Conservation (phyloP, 2,329 filamentous ascomycete species). For the Chrysoporthe puriensis region DNA sequence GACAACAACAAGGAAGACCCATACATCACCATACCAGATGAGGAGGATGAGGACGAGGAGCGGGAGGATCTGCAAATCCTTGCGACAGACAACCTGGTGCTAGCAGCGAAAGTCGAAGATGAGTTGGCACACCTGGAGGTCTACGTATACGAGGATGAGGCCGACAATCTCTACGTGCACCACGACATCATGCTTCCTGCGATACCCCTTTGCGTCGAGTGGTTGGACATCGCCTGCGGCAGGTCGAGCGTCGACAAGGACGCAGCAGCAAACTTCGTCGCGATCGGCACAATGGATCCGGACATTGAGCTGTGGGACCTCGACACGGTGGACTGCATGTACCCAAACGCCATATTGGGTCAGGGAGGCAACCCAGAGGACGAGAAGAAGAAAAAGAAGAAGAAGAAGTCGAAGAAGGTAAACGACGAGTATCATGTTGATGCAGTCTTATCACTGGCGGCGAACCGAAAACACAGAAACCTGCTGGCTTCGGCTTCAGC, state of each 20-base stretch:
- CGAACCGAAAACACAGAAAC: conserved; percentile 92
- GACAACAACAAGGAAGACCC: conserved; percentile 93
- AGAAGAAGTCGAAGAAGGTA: conserved; percentile 85
- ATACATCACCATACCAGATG: conserved; percentile 81
- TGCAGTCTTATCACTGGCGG: conserved; percentile 85
- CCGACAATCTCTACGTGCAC: conserved; percentile 97
- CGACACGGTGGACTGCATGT: conserved; percentile 96
- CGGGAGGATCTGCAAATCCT: conserved; percentile 92
- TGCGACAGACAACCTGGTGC: conserved; percentile 87
- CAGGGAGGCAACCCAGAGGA: conserved; percentile 62
- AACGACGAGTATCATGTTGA: conserved; percentile 95
- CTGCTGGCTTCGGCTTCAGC: conserved; percentile 93
- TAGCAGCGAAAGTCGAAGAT: conserved; percentile 94
- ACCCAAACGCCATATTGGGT: conserved; percentile 93
- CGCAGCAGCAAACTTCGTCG: conserved; percentile 84
- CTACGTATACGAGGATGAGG: conserved; percentile 94
- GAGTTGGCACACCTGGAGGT: conserved; percentile 96
- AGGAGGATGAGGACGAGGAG: conserved; percentile 77
- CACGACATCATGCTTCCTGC: conserved; percentile 99
- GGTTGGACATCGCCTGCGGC: conserved; percentile 89
- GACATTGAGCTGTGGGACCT: conserved; percentile 99
- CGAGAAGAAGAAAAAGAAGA: conserved; percentile 79
- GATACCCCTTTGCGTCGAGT: conserved; percentile 93
- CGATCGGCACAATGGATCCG: conserved; percentile 94
- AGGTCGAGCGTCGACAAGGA: conserved; percentile 66